Percentiles rank a stretch among this genome's conserved stretches.
Conservation (phyloP, 192 early-diverging fungal species). For the Coemansia sp. region DNA sequence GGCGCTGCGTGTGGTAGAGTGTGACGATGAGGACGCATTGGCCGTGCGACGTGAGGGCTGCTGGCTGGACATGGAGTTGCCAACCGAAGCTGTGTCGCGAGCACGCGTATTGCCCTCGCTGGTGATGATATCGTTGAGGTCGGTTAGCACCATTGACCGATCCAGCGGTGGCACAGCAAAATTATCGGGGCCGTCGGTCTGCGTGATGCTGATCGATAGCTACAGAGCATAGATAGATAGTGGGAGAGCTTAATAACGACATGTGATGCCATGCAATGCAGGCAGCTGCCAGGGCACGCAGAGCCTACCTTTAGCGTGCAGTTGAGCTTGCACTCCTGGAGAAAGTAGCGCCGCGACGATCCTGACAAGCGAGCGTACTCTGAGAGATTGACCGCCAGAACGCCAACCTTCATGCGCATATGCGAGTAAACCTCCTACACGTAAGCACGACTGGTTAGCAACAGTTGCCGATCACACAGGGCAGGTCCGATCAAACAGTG, state of each 20-base stretch:
- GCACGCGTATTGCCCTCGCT: constrained; percentile 32
- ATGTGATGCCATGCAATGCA: neutral
- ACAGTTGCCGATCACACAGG: neutral
- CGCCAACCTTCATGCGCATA: constrained; percentile 56
- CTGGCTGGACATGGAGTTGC: constrained; percentile 42
- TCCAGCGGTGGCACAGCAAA: constrained; percentile 39
- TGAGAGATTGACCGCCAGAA: constrained; percentile 73
- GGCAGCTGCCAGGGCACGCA: neutral
- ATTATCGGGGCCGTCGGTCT: constrained; percentile 31
- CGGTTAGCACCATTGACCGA: constrained; percentile 51
- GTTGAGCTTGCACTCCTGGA: constrained; percentile 75
- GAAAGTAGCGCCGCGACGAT: constrained; percentile 59
- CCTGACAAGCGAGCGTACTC: constrained; percentile 65
- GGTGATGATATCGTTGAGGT: constrained; percentile 49
- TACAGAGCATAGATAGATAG: constrained; percentile 12
- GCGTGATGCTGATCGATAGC: constrained; percentile 41
- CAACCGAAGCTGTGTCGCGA: constrained; percentile 35
- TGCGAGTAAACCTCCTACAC: constrained; percentile 52
- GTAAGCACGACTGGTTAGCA: constrained; percentile 3
- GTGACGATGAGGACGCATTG: constrained; percentile 31
- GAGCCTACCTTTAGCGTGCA: constrained; percentile 69
- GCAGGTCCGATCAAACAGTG: constrained; percentile 4
- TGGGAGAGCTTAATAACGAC: neutral
- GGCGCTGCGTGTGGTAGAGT: constrained; percentile 42
- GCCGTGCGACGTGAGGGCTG: constrained; percentile 13